Conservation (phyloP, 2,329 filamentous ascomycete genomes). For the Huntiella savannae region DNA sequence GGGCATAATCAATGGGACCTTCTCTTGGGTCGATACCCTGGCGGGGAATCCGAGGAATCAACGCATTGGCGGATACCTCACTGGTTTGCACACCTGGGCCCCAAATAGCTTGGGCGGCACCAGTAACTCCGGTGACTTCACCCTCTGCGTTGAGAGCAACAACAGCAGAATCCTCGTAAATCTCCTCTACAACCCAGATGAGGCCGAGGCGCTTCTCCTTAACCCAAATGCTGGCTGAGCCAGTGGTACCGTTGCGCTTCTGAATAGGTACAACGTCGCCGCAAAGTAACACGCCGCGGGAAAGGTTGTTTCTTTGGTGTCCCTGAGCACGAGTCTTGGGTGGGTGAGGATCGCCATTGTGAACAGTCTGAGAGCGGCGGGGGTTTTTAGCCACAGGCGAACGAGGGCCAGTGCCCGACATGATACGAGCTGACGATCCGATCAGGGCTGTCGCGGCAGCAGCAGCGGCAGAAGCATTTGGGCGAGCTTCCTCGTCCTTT, state of each 20-base stretch:
- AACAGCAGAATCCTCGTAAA: constrained; percentile 77
- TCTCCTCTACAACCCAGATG: constrained; percentile 97
- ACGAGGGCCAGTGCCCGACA: constrained; percentile 60
- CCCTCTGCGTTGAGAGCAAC: constrained; percentile 63
- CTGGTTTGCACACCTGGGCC: constrained; percentile 46
- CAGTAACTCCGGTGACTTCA: constrained; percentile 46
- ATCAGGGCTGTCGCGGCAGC: constrained; percentile 35
- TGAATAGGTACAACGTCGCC: constrained; percentile 97
- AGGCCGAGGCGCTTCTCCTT: constrained; percentile 89
- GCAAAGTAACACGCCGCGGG: constrained; percentile 75
- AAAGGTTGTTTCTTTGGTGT: constrained; percentile 55
- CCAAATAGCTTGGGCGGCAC: constrained; percentile 76
- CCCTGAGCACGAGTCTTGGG: constrained; percentile 33
- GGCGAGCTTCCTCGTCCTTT: constrained; percentile 18
- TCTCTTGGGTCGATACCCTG: constrained; percentile 50
- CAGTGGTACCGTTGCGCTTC: constrained; percentile 80
- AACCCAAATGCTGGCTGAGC: constrained; percentile 91
- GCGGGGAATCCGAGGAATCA: constrained; percentile 69
- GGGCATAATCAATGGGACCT: constrained; percentile 60
- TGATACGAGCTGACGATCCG: constrained; percentile 64
- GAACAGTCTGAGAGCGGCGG: constrained; percentile 46
- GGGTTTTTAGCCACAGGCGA: constrained; percentile 16
- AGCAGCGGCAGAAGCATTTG: constrained; percentile 20
- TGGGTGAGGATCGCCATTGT: constrained; percentile 34
- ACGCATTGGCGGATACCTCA: constrained; percentile 55